Conservation (phyloP, 176 grass and related monocot genomes). For the Zoysia pacifica region DNA sequence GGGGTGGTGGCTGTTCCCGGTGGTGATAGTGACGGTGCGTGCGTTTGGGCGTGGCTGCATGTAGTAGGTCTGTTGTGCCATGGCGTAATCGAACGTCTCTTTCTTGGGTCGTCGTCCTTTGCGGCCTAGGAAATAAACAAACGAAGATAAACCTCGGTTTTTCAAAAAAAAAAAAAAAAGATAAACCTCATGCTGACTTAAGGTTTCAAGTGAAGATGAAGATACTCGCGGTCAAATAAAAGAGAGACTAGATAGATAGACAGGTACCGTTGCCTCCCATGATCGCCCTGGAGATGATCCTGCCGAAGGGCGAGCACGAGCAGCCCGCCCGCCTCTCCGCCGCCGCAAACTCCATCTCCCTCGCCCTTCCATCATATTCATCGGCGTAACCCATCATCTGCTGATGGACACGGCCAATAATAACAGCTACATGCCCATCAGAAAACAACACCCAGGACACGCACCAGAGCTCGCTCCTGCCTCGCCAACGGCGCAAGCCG, state of each 20-base stretch:
- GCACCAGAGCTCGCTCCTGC: not conserved
- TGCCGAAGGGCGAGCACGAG: constrained; percentile 27
- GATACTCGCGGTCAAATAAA: no score
- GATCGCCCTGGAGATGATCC: constrained; percentile 34
- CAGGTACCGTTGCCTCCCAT: constrained; percentile 26
- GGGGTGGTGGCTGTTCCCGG: not conserved
- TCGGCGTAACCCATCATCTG: constrained; percentile 16
- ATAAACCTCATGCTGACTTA: no score
- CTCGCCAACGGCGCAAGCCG: not conserved
- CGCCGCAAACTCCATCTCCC: constrained; percentile 32
- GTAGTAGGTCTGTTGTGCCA: constrained; percentile 37
- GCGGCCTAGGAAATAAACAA: not conserved
- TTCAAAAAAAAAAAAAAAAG: no score
- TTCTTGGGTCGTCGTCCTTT: not conserved
- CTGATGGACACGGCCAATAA: not conserved
- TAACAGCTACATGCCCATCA: no score
- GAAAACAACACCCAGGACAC: no score
- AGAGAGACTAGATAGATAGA: no score
- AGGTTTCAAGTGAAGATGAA: no score
- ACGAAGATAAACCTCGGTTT: no score
- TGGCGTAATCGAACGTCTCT: constrained; percentile 37
- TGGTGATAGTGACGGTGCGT: constrained; percentile 60
- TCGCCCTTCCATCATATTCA: constrained; percentile 24
- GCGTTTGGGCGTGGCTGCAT: constrained; percentile 39
- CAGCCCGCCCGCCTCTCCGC: constrained; percentile 28